Conservation (phyloP, 2,329 filamentous ascomycete species). For the Coniosporium tulheliwenetii region DNA sequence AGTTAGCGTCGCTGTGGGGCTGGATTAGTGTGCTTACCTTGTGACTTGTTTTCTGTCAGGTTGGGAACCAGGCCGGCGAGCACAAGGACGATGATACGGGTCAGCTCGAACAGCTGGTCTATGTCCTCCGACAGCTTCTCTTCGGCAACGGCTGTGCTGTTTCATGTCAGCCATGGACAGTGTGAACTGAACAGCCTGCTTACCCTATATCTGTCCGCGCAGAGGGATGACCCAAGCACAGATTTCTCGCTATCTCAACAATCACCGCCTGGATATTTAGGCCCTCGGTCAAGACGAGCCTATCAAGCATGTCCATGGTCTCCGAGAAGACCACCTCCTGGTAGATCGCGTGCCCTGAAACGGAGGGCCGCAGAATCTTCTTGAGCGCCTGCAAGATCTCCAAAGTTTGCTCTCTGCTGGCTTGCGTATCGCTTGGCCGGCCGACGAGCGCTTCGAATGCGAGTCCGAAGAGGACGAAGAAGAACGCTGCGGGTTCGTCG, state of each 20-base stretch:
- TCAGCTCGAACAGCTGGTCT: conserved; percentile 93
- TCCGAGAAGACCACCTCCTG: conserved; percentile 91
- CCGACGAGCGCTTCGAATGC: conserved; percentile 91
- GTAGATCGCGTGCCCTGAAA: conserved; percentile 93
- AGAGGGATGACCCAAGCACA: conserved; percentile 84
- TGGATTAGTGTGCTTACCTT: conserved; percentile 8
- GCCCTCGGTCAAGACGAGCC: conserved; percentile 80
- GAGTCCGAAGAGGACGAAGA: conserved; percentile 93
- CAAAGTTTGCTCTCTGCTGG: conserved; percentile 62
- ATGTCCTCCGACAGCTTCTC: conserved; percentile 88
- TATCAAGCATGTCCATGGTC: conserved; percentile 89
- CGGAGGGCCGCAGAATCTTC: conserved; percentile 86
- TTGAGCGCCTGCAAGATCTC: conserved; percentile 84
- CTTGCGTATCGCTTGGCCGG: conserved; percentile 54
- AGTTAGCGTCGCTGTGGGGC: background rate
- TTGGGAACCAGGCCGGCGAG: conserved; percentile 79
- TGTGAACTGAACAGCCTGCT: too few relatives aligned
- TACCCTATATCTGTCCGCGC: conserved; percentile 52
- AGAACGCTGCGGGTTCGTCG: conserved; percentile 94
- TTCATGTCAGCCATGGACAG: too few relatives aligned
- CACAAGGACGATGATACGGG: conserved; percentile 87
- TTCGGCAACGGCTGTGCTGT: conserved; percentile 30
- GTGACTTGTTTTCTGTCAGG: conserved; percentile 40
- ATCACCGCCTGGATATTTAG: conserved; percentile 82
- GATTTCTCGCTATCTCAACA: conserved; percentile 78